A percentile compares a stretch with the other conserved stretches of the same genome.
Evolutionary conservation across 2,329 filamentous ascomycete species (phyloP).

Genomic region (Bipolaris gigantea): DNA sequence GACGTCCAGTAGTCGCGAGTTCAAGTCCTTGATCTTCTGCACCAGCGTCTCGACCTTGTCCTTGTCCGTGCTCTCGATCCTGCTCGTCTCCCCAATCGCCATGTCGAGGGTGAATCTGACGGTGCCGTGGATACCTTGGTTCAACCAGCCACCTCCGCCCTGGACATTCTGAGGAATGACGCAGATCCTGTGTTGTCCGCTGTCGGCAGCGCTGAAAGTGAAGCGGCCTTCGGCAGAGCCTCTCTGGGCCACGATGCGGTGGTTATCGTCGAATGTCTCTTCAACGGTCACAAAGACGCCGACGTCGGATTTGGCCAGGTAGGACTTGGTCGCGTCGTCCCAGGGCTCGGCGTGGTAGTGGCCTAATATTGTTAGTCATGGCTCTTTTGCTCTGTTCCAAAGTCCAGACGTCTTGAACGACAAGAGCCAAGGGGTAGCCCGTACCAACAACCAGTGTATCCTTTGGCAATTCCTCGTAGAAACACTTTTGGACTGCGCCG

Average conservation of each 20-base stretch:
- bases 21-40: conserved; percentile 85
- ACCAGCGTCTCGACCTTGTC: conserved; percentile 88
- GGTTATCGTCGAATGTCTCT: conserved; percentile 96
- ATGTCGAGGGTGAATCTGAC: conserved; percentile 86
- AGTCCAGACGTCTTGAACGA: neutral
- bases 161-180: conserved; percentile 81
- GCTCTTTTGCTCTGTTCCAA: neutral
- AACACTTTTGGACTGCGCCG: conserved; percentile 83
- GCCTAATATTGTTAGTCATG: conserved; percentile 51
- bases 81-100: conserved; percentile 89
- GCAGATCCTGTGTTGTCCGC: conserved; percentile 95
- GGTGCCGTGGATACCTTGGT: conserved; percentile 67
- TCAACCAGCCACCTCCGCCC: conserved; percentile 71
- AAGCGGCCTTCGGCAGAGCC: conserved; percentile 78
- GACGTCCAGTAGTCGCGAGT: conserved; percentile 83
- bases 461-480: conserved; percentile 97
- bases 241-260: conserved; percentile 88
- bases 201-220: conserved; percentile 91
- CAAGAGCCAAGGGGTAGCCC: conserved; percentile 22
- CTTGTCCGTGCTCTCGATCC: conserved; percentile 94
- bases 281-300: conserved; percentile 91
- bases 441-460: conserved; percentile 90
- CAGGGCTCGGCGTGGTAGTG: conserved; percentile 87
- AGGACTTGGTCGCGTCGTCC: conserved; percentile 69
- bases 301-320: conserved; percentile 72